Evolutionary conservation across 2,329 filamentous ascomycete genomes (phyloP).

Genomic region (Penicillium polonicum): DNA sequence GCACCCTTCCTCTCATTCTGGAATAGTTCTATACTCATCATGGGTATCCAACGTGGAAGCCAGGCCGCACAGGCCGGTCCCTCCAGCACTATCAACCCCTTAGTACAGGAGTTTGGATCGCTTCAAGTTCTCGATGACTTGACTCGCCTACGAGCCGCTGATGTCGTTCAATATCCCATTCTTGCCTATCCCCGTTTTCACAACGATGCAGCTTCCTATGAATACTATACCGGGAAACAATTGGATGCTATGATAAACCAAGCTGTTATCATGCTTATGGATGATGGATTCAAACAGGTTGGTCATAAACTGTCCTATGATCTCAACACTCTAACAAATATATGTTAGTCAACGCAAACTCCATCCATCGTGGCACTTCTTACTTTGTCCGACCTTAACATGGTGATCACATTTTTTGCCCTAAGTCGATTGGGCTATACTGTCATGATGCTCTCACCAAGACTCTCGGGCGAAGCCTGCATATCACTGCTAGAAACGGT

Average conservation of each 20-base stretch:
- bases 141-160: slow-evolving; percentile 40
- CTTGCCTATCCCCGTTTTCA: slow-evolving; percentile 42
- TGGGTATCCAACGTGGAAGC: slow-evolving; percentile 23
- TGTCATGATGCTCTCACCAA: slow-evolving; percentile 46
- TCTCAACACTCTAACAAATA: neutral
- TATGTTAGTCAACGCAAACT: slow-evolving; percentile 18
- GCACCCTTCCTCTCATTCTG: neutral
- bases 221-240: slow-evolving; percentile 44
- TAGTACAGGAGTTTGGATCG: slow-evolving; percentile 38
- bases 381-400: slow-evolving; percentile 44
- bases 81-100: slow-evolving; percentile 8
- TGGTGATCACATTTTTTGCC: slow-evolving; percentile 46
- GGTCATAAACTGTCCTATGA: neutral
- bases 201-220: slow-evolving; percentile 37
- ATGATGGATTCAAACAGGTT: slow-evolving; percentile 30
- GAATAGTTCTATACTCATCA: slow-evolving; percentile 1
- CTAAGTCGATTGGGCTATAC: slow-evolving; percentile 47
- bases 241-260: slow-evolving; percentile 39
- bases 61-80: slow-evolving; percentile 8
- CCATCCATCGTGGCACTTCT: slow-evolving; percentile 39
- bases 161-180: slow-evolving; percentile 42
- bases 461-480: slow-evolving; percentile 43
- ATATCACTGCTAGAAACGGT: slow-evolving; percentile 42
- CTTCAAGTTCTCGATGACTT: slow-evolving; percentile 46
- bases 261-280: slow-evolving; percentile 33